These are phyloP conservation scores for Neurospora terricola DNA, from an alignment of 495 filamentous ascomycete species.

Conservation along the genomic window DNA sequence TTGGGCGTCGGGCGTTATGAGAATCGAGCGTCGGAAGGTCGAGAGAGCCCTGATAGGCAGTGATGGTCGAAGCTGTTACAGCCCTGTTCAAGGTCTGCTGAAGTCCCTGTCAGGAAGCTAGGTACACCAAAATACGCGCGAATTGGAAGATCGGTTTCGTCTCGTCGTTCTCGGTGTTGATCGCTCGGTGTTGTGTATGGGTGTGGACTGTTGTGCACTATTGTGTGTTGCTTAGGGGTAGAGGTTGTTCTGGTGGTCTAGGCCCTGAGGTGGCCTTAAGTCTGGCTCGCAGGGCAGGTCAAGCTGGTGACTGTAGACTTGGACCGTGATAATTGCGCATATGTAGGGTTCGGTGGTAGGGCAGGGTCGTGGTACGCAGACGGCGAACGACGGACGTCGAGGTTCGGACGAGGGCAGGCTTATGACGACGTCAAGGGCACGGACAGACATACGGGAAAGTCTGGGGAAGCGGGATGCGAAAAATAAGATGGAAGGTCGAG, in stretches of 20 bases:
- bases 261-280: not conserved
- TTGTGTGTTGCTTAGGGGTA: not conserved
- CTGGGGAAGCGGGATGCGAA: not conserved
- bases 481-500: not conserved
- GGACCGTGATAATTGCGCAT: not conserved
- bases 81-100: not conserved
- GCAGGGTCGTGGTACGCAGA: not conserved
- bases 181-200: not conserved
- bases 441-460: not conserved
- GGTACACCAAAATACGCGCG: not conserved
- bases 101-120: not conserved
- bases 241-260: not conserved
- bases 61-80: not conserved
- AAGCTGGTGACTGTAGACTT: not conserved
- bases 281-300: not conserved
- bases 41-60: not conserved
- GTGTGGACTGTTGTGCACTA: not conserved
- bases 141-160: not conserved
- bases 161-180: not conserved
- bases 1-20: not conserved
- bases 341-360: not conserved
- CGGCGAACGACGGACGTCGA: not conserved
- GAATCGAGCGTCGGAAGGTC: not conserved
- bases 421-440: not conserved
- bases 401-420: not conserved